A percentile compares a stretch with the other conserved stretches of the same genome.
These are phyloP conservation scores for Alternaria dauci DNA, from an alignment of 2,329 filamentous ascomycete species.

Conservation along the genomic window DNA sequence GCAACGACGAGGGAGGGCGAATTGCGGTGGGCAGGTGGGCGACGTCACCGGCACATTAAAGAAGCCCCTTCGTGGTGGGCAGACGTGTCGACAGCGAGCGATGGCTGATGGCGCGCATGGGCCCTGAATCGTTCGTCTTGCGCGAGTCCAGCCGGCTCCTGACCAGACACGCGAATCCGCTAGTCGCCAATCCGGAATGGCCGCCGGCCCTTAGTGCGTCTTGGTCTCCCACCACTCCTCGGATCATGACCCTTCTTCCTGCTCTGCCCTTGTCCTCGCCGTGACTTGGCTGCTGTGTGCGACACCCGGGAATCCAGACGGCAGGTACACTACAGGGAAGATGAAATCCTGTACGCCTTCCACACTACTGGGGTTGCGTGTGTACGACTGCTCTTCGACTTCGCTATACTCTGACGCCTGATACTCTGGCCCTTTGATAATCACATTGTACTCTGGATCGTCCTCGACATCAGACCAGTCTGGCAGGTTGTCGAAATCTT, in stretches of 20 bases:
- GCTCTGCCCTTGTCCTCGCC: background rate
- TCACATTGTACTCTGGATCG: constrained; percentile 1
- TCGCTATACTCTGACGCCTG: background rate
- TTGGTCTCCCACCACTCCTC: background rate
- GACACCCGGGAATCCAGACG: background rate
- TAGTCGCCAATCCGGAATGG: constrained; percentile 9
- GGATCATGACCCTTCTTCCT: background rate
- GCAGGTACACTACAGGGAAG: background rate
- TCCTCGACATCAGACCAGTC: constrained; percentile 10
- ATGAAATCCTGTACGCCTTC: too few species aligned
- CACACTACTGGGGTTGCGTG: background rate
- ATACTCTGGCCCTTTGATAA: background rate
- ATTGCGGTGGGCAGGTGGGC: constrained; percentile 11
- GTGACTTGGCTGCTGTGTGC: background rate
- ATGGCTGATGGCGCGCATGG: constrained; percentile 11
- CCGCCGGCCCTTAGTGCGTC: constrained; percentile 10
- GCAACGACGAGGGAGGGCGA: constrained; percentile 5
- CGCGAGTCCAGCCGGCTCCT: constrained; percentile 21
- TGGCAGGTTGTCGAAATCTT: background rate
- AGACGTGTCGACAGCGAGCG: constrained; percentile 11
- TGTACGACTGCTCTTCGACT: background rate
- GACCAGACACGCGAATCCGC: constrained; percentile 12
- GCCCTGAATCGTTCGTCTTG: constrained; percentile 13
- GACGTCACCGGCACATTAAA: constrained; percentile 26
- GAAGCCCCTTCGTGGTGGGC: constrained; percentile 7